These are phyloP conservation scores for Fomitopsis palustris DNA, from an alignment of 1,284 basidiomycete species.

Conservation along the genomic window DNA sequence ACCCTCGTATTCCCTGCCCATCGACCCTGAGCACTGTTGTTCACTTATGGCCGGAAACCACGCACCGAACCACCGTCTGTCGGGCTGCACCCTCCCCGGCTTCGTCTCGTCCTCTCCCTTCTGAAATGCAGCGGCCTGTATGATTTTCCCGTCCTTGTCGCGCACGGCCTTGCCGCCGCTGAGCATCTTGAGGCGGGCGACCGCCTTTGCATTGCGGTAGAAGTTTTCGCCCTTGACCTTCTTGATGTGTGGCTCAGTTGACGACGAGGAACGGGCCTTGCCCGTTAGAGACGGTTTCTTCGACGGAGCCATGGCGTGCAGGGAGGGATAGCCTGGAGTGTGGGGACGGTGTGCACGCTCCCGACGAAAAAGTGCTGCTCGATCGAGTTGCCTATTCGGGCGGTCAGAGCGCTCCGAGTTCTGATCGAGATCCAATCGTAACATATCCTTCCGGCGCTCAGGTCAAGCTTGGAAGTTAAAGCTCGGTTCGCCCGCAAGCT, in stretches of 20 bases:
- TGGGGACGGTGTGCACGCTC: background rate
- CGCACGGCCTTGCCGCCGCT: slow-evolving; percentile 86
- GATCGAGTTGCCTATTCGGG: background rate
- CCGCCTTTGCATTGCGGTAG: slow-evolving; percentile 89
- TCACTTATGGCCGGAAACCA: slow-evolving; percentile 12
- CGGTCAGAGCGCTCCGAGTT: background rate
- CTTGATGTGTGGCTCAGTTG: slow-evolving; percentile 53
- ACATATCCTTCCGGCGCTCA: background rate
- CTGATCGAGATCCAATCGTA: background rate
- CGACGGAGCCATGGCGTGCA: slow-evolving; percentile 49
- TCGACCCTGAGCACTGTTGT: slow-evolving; percentile 1
- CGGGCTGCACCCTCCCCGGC: slow-evolving; percentile 88
- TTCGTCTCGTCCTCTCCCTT: slow-evolving; percentile 86
- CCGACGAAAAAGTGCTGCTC: background rate
- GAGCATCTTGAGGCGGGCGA: slow-evolving; percentile 83
- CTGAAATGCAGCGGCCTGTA: slow-evolving; percentile 91
- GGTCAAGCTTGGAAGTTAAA: too few relatives aligned
- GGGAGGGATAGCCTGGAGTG: background rate
- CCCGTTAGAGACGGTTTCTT: slow-evolving; percentile 35
- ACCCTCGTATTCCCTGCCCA: slow-evolving; percentile 90
- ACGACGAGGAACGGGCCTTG: slow-evolving; percentile 49
- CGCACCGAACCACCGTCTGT: slow-evolving; percentile 93
- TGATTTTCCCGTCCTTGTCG: slow-evolving; percentile 87
- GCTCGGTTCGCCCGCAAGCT: too few relatives aligned
- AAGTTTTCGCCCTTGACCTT: slow-evolving; percentile 90